Percentiles rank a stretch among this genome's conserved stretches.
Evolutionary conservation across 306 rosid genomes (phyloP).

Genomic region (Styphnolobium japonicum): DNA sequence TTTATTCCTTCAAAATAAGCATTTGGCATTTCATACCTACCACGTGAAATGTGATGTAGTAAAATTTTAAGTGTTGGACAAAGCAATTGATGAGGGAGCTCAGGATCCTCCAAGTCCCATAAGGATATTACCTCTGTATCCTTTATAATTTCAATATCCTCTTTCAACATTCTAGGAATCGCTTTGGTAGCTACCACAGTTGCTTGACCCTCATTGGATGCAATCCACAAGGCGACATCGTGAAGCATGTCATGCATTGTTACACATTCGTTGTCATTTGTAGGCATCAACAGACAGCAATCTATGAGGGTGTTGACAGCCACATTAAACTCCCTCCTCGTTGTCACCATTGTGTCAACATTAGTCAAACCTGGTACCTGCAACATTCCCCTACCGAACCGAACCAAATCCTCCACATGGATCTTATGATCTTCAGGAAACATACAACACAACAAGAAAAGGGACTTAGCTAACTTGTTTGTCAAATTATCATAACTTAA

Average conservation of each 20-base stretch:
- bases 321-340: background rate
- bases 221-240: background rate
- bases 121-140: background rate
- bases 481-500: background rate
- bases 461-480: background rate
- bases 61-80: background rate
- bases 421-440: background rate
- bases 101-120: no score
- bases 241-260: background rate
- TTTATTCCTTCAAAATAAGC: background rate
- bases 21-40: background rate
- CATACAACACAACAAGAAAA: background rate
- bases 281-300: background rate
- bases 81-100: no score
- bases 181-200: background rate
- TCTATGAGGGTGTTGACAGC: background rate
- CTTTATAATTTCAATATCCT: background rate
- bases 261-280: fast-evolving
- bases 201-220: background rate
- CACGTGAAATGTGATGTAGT: background rate
- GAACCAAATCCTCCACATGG: background rate
- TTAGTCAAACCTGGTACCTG: background rate
- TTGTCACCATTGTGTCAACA: background rate
- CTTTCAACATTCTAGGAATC: no score
- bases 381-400: background rate